These are phyloP conservation scores for Skeletonema menzelii DNA, from an alignment of 108 stramenopile species.

Conservation along the genomic window DNA sequence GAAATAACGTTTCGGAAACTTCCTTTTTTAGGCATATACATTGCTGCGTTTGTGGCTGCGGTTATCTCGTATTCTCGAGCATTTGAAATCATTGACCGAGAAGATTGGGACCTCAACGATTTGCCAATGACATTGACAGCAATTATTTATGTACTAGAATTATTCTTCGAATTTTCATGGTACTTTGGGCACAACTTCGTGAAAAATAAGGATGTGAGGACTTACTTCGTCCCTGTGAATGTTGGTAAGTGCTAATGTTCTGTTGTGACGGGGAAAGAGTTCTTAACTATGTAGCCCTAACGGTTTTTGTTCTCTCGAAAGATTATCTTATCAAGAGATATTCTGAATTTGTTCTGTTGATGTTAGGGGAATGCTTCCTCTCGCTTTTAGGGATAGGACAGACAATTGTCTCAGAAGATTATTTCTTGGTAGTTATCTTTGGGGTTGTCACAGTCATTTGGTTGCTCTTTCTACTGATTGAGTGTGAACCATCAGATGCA, in stretches of 20 bases:
- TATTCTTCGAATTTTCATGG: not conserved
- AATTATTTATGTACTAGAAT: not conserved
- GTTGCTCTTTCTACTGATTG: slow-evolving; percentile 51
- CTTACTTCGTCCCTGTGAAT: not conserved
- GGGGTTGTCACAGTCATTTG: slow-evolving; percentile 49
- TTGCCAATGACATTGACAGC: not conserved
- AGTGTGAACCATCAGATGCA: slow-evolving; percentile 8
- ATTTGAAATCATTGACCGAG: not conserved
- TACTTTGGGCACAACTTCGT: not conserved
- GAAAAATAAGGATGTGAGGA: not conserved
- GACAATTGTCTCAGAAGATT: slow-evolving; percentile 8
- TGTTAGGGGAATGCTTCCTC: slow-evolving; percentile 69
- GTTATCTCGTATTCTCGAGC: not conserved
- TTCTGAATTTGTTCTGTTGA: slow-evolving; percentile 71
- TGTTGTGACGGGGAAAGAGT: no score
- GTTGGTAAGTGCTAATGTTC: not conserved
- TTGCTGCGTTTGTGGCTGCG: not conserved
- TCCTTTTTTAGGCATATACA: not conserved
- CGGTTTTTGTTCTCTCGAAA: no score
- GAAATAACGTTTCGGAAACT: not conserved
- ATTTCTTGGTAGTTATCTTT: slow-evolving; percentile 46
- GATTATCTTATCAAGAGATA: slow-evolving; percentile 66
- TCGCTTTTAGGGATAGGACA: slow-evolving; percentile 52
- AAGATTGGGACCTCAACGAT: not conserved
- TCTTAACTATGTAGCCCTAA: no score